Evolutionary conservation across 164 flowering plant species (phyloP).

Genomic region (Chimonanthus salicifolius): DNA sequence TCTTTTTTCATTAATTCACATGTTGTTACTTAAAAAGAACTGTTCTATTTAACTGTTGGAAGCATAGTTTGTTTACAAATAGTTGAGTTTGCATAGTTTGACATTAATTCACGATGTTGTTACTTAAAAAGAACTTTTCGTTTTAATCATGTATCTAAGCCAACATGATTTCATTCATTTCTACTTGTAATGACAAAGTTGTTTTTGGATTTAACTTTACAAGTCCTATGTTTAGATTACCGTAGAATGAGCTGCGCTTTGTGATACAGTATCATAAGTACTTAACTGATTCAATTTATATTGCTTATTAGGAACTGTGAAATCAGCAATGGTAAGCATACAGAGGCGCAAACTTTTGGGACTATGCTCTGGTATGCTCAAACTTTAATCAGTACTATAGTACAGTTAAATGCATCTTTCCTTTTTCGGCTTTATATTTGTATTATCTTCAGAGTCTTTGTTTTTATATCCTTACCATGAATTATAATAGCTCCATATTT

Average conservation of each 20-base stretch:
- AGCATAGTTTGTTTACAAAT: no score
- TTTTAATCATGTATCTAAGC: background rate
- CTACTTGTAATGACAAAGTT: background rate
- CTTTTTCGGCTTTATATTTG: background rate
- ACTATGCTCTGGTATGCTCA: constrained; percentile 50
- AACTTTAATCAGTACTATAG: background rate
- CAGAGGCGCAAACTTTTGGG: constrained; percentile 76
- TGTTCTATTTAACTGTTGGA: no score
- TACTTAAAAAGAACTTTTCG: no score
- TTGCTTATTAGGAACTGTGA: constrained; percentile 8
- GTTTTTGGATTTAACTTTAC: background rate
- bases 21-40: no score
- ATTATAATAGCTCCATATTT: background rate
- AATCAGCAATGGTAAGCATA: constrained; percentile 74
- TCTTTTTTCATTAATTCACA: no score
- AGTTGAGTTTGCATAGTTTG: no score
- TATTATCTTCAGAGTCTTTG: background rate
- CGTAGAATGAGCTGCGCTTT: background rate
- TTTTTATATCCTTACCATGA: background rate
- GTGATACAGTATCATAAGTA: background rate
- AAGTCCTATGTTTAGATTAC: background rate
- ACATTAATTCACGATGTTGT: no score
- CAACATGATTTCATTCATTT: background rate
- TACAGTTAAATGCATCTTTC: background rate
- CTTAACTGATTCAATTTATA: constrained; percentile 12